A percentile compares a stretch with the other conserved stretches of the same genome.
Conservation (phyloP, 345 rosid species). For the Eucalyptus rudis region DNA sequence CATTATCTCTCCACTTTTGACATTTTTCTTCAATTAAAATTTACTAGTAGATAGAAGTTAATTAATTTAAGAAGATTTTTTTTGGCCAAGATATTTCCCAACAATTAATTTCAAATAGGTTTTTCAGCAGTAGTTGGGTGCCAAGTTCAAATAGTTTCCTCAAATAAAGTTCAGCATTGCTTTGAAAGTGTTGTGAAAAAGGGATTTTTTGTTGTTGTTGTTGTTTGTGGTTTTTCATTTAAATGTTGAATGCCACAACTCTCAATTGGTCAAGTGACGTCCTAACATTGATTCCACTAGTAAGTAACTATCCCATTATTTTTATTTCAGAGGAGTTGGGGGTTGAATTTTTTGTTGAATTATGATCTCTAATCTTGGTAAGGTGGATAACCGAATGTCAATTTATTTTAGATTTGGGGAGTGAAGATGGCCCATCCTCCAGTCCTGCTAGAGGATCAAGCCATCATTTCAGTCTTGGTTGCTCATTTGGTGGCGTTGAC, state of each 20-base stretch:
- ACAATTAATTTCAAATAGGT: no score
- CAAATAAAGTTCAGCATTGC: no score
- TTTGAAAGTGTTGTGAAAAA: no score
- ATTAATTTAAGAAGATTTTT: no score
- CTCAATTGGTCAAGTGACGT: background rate
- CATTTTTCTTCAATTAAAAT: no score
- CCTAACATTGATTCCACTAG: background rate
- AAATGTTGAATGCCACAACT: background rate
- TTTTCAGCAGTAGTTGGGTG: no score
- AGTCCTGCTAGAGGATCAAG: background rate
- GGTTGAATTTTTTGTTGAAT: background rate
- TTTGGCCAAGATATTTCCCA: no score
- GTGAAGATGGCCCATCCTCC: background rate
- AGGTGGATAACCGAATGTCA: background rate
- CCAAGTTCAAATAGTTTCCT: no score
- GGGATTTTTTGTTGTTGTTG: no score
- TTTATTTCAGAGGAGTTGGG: background rate
- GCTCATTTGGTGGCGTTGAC: background rate
- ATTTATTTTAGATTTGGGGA: no score
- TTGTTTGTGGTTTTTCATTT: background rate
- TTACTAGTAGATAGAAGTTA: no score
- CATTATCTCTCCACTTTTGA: no score
- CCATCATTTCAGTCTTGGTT: background rate
- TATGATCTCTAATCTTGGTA: background rate
- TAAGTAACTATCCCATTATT: background rate